Base-by-base conservation (phyloP, 116 monocot genomes). In the Iris pallida region DNA sequence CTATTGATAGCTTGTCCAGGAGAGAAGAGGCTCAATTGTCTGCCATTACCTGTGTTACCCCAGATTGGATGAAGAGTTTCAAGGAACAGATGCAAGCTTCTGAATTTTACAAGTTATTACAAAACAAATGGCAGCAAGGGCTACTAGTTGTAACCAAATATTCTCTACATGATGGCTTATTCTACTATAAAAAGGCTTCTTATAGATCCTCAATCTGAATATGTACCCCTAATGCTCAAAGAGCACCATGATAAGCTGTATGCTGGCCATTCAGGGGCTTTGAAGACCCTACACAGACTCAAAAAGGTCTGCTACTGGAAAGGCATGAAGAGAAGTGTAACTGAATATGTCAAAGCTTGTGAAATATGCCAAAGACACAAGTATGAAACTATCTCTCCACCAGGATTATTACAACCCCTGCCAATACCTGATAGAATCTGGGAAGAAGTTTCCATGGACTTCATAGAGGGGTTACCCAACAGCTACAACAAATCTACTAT, bases 361-460 rank as follows among this genome's bases (percentile, higher is more conserved):
- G 59, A 61, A 7, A 5, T 61, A 0, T 71, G 71, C 46, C 71
- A 71, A 47, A 48, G 11, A n/a, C n/a, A 45, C 16, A 19, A 71
- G 61, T 47, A 1, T 49, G 61, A 71, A 20, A 14, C 47, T 0
- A 13, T 8, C 7, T 2, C 60, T 5, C 47, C 18, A 19, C 42
- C 59, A 0, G 59, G 59, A 1, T 18, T 71, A 0, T 49, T 71
- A 4, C 71, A 71, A 19, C 71, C 51, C 17, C 14, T 71, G 14
- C 61, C 71, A 0, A 47, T 62, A 51, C 61, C 52, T 6, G 42
- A 18, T 4, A 9, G 13, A 20, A 20, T 71, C 47, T 71, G 71
- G 71, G 20, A 12, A 20, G 59, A 62, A 12, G 47, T 61, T 7
- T 5, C 61, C 4, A 72, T 72, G 61, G 71, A 72, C 13, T 61